phyloP scores from a whole-genome alignment of 352 stramenopile genomes.

The Poterioochromonas sp. region DNA sequence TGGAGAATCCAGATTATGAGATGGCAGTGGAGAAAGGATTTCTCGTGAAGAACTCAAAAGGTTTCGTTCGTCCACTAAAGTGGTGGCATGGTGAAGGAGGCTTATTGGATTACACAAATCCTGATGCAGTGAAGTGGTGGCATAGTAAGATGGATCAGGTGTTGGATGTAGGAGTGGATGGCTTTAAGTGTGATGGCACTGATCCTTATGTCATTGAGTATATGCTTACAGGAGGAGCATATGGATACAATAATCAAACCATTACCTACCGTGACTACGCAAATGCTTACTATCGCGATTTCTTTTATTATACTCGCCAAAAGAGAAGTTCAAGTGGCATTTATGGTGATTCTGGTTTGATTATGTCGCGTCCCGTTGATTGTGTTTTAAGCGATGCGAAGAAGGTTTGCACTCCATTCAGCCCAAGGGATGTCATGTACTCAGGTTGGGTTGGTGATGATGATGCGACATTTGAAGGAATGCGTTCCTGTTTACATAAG shows the following conservation, averaged over 20 bases:
- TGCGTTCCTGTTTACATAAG: constrained; percentile 34
- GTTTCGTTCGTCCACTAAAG: constrained; percentile 29
- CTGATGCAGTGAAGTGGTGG: constrained; percentile 33
- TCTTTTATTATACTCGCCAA: constrained; percentile 35
- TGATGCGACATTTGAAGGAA: constrained; percentile 33
- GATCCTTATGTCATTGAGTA: constrained; percentile 40
- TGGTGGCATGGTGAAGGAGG: constrained; percentile 39
- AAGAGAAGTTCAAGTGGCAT: background rate
- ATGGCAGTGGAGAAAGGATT: constrained; percentile 28
- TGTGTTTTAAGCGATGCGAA: constrained; percentile 5
- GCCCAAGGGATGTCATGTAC: constrained; percentile 35
- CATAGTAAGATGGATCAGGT: constrained; percentile 34
- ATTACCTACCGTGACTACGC: constrained; percentile 38
- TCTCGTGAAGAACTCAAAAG: constrained; percentile 25
- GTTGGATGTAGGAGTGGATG: constrained; percentile 35
- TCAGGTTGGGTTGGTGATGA: constrained; percentile 39
- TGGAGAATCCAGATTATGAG: constrained; percentile 36
- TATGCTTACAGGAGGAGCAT: background rate
- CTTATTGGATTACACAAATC: constrained; percentile 36
- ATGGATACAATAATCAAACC: constrained; percentile 12
- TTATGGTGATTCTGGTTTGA: constrained; percentile 10
- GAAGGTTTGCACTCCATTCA: constrained; percentile 31
- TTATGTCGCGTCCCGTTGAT: constrained; percentile 38
- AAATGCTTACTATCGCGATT: constrained; percentile 35
- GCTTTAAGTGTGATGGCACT: constrained; percentile 38